Percentiles rank a stretch among this genome's conserved stretches.
Evolutionary conservation across 2,329 filamentous ascomycete species (phyloP).

Genomic region (Trichoderma asperellum): DNA sequence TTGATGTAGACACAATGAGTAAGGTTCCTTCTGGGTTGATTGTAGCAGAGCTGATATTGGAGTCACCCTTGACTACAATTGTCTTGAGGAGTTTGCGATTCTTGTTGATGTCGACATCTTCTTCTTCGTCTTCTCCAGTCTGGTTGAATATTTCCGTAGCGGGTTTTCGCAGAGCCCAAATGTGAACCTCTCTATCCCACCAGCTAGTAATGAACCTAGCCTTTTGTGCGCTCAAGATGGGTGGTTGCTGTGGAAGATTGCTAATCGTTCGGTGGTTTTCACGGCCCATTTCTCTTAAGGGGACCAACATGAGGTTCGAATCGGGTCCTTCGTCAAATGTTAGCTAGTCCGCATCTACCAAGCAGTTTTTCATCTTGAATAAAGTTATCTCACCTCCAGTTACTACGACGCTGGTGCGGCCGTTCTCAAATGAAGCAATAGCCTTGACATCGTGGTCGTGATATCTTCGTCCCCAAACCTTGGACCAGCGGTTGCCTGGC

Average conservation of each 20-base stretch:
- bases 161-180: slow-evolving; percentile 68
- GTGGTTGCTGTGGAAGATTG: slow-evolving; percentile 78
- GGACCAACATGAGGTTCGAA: slow-evolving; percentile 78
- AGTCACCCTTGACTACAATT: slow-evolving; percentile 72
- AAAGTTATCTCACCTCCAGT: slow-evolving; percentile 72
- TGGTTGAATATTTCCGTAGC: slow-evolving; percentile 51
- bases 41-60: slow-evolving; percentile 76
- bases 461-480: slow-evolving; percentile 82
- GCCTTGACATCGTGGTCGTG: slow-evolving; percentile 95
- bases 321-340: slow-evolving; percentile 68
- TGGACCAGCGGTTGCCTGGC: slow-evolving; percentile 73
- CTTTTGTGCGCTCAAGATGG: slow-evolving; percentile 71
- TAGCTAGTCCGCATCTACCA: neutral
- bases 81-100: slow-evolving; percentile 70
- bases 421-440: slow-evolving; percentile 86
- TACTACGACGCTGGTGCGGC: slow-evolving; percentile 80
- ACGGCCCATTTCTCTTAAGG: slow-evolving; percentile 72
- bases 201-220: slow-evolving; percentile 82
- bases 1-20: slow-evolving; percentile 74
- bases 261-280: slow-evolving; percentile 83
- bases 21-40: slow-evolving; percentile 74
- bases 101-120: slow-evolving; percentile 51
- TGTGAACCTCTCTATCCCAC: slow-evolving; percentile 86
- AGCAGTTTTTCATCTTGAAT: neutral
- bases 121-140: slow-evolving; percentile 44